Evolutionary conservation across 345 rosid genomes (phyloP).

Genomic region (Heritiera littoralis): DNA sequence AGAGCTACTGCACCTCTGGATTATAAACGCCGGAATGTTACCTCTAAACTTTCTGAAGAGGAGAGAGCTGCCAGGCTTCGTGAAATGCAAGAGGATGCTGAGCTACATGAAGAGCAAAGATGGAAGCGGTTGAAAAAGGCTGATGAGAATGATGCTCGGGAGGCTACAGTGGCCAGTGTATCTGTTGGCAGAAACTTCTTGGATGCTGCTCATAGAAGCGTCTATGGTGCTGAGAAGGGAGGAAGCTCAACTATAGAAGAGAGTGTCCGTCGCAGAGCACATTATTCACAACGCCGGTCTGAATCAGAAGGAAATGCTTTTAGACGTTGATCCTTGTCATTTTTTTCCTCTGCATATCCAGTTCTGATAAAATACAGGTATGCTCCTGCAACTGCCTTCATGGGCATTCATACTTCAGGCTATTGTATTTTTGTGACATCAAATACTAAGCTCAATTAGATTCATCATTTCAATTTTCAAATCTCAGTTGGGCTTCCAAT

Average conservation of each 20-base stretch:
- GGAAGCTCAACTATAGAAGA: slow-evolving; percentile 91
- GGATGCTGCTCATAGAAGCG: slow-evolving; percentile 80
- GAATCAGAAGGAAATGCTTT: slow-evolving; percentile 84
- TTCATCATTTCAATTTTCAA: not conserved
- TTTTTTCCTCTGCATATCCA: not conserved
- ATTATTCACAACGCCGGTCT: slow-evolving; percentile 72
- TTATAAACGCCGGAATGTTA: slow-evolving; percentile 37
- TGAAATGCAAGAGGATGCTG: slow-evolving; percentile 87
- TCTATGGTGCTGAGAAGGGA: slow-evolving; percentile 86
- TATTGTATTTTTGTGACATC: not conserved
- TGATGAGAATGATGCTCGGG: slow-evolving; percentile 69
- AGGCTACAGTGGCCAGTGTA: slow-evolving; percentile 47
- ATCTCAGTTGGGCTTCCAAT: not conserved
- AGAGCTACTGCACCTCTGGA: slow-evolving; percentile 17
- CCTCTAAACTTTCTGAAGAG: slow-evolving; percentile 76
- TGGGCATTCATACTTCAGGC: not conserved
- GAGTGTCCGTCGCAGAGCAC: slow-evolving; percentile 84
- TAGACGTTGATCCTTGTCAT: slow-evolving; percentile 26
- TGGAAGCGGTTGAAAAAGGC: slow-evolving; percentile 89
- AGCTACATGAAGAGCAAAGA: slow-evolving; percentile 89
- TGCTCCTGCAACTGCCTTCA: not conserved
- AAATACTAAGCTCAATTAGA: not conserved
- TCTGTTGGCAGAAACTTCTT: slow-evolving; percentile 67
- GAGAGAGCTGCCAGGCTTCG: slow-evolving; percentile 77
- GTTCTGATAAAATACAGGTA: not conserved